Conservation (phyloP, 306 rosid species). For the Herpetospermum pedunculosum region DNA sequence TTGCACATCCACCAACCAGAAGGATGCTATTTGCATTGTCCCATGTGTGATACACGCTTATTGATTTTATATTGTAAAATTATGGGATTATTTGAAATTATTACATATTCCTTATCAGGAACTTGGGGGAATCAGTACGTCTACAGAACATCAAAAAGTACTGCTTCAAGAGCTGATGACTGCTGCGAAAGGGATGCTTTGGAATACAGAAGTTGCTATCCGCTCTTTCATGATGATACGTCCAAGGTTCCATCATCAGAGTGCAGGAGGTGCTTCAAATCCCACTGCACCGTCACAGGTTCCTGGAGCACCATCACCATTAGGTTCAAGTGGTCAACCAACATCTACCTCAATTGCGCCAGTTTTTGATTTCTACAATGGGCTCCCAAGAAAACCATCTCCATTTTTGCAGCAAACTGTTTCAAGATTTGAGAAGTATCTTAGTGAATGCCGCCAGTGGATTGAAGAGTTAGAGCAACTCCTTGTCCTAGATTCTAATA, state of each 20-base stretch:
- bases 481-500: constrained; percentile 56
- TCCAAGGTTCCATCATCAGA: constrained; percentile 75
- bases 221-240: constrained; percentile 88
- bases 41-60: background rate
- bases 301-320: constrained; percentile 33
- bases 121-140: constrained; percentile 83
- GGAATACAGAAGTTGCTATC: constrained; percentile 86
- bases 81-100: background rate
- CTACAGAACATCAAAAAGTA: constrained; percentile 77
- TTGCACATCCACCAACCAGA: background rate
- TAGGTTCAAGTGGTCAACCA: constrained; percentile 48
- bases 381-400: constrained; percentile 89
- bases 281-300: constrained; percentile 62
- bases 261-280: constrained; percentile 50
- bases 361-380: constrained; percentile 82
- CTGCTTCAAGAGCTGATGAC: constrained; percentile 63
- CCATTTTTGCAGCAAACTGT: constrained; percentile 81
- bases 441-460: constrained; percentile 77
- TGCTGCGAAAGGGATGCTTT: constrained; percentile 63
- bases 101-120: constrained; percentile 32
- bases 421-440: constrained; percentile 79
- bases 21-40: background rate
- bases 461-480: constrained; percentile 93
- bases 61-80: background rate
- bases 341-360: constrained; percentile 56